Evolutionary conservation across 208 protist species (phyloP).

Genomic region (Acanthamoeba royreba): DNA sequence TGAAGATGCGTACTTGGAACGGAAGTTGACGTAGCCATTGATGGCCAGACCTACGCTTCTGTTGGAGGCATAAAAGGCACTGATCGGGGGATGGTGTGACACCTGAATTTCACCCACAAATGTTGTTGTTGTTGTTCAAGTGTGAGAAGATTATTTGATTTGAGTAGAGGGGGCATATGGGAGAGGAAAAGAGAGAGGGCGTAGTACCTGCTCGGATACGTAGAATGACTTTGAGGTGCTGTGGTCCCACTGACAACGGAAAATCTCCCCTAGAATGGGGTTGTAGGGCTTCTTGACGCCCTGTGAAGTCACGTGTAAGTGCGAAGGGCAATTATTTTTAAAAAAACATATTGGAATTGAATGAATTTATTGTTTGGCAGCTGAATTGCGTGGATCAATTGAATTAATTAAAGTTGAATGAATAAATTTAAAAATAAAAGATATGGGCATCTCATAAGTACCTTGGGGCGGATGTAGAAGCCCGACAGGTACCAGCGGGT

Average conservation of each 20-base stretch:
- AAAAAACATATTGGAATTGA: too few relatives aligned
- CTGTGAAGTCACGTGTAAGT: conserved; percentile 40
- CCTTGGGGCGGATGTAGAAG: conserved; percentile 79
- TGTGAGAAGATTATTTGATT: neutral
- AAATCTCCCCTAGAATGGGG: conserved; percentile 87
- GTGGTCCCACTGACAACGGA: conserved; percentile 72
- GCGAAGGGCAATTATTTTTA: too few relatives aligned
- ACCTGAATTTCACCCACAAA: conserved; percentile 81
- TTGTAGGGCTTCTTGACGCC: conserved; percentile 90
- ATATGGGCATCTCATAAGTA: neutral
- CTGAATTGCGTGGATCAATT: too few relatives aligned
- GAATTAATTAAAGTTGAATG: too few relatives aligned
- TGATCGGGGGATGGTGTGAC: conserved; percentile 87
- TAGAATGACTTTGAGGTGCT: conserved; percentile 25
- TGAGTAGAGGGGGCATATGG: neutral
- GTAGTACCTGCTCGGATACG: neutral
- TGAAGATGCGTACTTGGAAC: conserved; percentile 56
- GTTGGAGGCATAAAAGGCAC: conserved; percentile 81
- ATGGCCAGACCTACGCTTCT: conserved; percentile 64
- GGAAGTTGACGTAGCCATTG: conserved; percentile 61
- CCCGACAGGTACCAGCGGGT: conserved; percentile 83
- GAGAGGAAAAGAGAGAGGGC: neutral
- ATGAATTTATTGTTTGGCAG: too few relatives aligned
- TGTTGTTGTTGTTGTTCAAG: conserved; percentile 33
- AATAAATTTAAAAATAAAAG: too few relatives aligned